These are phyloP conservation scores for Notholithocarpus densiflorus DNA, from an alignment of 306 rosid genomes.

Conservation along the genomic window DNA sequence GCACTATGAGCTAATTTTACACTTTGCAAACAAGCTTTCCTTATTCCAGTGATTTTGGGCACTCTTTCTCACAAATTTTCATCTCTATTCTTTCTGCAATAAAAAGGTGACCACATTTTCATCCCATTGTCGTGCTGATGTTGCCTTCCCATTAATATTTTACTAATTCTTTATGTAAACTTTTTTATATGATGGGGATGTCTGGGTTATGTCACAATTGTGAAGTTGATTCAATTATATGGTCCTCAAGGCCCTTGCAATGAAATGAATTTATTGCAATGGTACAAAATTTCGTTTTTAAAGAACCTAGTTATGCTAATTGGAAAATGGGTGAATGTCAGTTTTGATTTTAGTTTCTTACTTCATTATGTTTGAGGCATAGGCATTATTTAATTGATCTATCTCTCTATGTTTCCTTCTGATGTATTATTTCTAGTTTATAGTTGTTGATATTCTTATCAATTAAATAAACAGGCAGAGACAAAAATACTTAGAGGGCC, in stretches of 20 bases:
- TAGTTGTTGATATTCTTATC: slow-evolving; percentile 13
- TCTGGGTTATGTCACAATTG: background rate
- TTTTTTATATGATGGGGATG: background rate
- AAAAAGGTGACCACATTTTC: too few relatives aligned
- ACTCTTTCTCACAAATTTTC: background rate
- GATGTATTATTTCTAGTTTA: background rate
- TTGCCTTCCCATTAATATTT: background rate
- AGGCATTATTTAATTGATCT: background rate
- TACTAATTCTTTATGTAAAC: background rate
- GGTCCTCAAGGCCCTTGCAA: background rate
- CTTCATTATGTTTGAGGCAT: background rate
- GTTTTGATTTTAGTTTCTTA: background rate
- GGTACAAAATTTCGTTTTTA: background rate
- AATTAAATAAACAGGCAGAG: slow-evolving; percentile 63
- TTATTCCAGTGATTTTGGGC: background rate
- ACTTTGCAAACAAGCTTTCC: too few relatives aligned
- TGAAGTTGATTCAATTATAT: background rate
- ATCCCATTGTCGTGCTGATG: background rate
- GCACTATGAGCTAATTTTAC: too few relatives aligned
- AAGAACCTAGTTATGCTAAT: background rate
- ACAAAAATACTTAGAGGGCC: slow-evolving; percentile 77
- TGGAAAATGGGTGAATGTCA: background rate
- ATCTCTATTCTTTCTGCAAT: background rate
- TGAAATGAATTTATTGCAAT: background rate
- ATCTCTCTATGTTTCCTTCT: background rate